phyloP scores from a whole-genome alignment of 2,329 filamentous ascomycete species.

The Colletotrichum sp. region DNA sequence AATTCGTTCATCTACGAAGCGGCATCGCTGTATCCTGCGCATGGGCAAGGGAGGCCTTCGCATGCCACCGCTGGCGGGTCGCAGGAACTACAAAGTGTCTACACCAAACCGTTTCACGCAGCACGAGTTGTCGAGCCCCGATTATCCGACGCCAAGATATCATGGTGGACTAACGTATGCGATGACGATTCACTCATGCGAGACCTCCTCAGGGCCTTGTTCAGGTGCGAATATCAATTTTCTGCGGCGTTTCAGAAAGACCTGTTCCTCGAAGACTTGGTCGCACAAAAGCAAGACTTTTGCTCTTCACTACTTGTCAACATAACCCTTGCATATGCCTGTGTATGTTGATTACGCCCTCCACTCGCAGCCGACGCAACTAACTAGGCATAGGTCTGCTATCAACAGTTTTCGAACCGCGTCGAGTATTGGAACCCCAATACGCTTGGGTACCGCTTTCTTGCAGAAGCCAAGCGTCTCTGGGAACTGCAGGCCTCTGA shows the following conservation, averaged over 20 bases:
- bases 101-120: slow-evolving; percentile 41
- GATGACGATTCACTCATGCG: slow-evolving; percentile 29
- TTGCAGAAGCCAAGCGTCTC: slow-evolving; percentile 41
- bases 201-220: slow-evolving; percentile 24
- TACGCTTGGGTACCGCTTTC: slow-evolving; percentile 38
- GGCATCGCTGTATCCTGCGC: neutral
- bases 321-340: slow-evolving; percentile 29
- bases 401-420: slow-evolving; percentile 28
- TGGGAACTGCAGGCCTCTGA: slow-evolving; percentile 38
- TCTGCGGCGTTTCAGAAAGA: slow-evolving; percentile 28
- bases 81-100: slow-evolving; percentile 16
- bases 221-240: slow-evolving; percentile 25
- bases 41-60: neutral
- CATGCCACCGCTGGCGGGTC: neutral
- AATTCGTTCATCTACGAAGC: slow-evolving; percentile 29
- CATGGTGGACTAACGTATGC: slow-evolving; percentile 30
- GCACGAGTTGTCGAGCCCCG: slow-evolving; percentile 36
- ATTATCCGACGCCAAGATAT: slow-evolving; percentile 29
- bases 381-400: slow-evolving; percentile 30
- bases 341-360: slow-evolving; percentile 26
- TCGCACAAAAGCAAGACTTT: slow-evolving; percentile 14
- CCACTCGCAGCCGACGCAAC: neutral
- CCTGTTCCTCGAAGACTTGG: slow-evolving; percentile 31
- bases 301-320: slow-evolving; percentile 33
- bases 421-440: slow-evolving; percentile 40